Conservation (phyloP, 192 early-diverging fungal genomes). For the Backusella circina region DNA sequence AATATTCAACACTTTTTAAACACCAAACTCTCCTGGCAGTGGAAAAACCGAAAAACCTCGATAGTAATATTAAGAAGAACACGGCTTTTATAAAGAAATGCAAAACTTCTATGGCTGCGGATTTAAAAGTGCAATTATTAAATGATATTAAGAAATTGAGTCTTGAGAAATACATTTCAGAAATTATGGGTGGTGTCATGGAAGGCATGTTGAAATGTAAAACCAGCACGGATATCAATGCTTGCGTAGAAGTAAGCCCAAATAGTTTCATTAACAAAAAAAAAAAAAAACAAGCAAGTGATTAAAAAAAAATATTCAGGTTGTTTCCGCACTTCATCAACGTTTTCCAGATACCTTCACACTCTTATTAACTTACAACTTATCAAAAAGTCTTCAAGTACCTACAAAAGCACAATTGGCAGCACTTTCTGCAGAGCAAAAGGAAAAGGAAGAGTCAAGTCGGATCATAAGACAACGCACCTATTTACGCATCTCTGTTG, state of each 20-base stretch:
- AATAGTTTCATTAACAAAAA: neutral
- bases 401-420: slow-evolving; percentile 55
- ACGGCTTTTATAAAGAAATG: slow-evolving; percentile 94
- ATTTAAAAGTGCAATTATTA: slow-evolving; percentile 62
- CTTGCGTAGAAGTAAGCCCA: slow-evolving; percentile 67
- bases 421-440: slow-evolving; percentile 67
- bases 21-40: neutral
- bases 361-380: slow-evolving; percentile 53
- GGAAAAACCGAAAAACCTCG: slow-evolving; percentile 55
- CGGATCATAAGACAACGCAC: slow-evolving; percentile 64
- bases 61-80: slow-evolving; percentile 98
- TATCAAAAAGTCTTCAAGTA: slow-evolving; percentile 66
- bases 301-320: slow-evolving; percentile 35
- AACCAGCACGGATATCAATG: slow-evolving; percentile 67
- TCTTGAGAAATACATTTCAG: slow-evolving; percentile 96
- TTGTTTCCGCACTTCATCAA: slow-evolving; percentile 80
- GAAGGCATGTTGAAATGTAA: slow-evolving; percentile 76
- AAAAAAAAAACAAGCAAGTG: neutral
- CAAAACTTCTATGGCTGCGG: slow-evolving; percentile 67
- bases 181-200: slow-evolving; percentile 79
- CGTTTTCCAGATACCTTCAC: slow-evolving; percentile 87
- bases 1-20: neutral
- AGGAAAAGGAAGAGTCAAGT: slow-evolving; percentile 80
- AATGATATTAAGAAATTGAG: slow-evolving; percentile 81
- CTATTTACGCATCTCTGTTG: slow-evolving; percentile 67